A percentile compares a stretch with the other conserved stretches of the same genome.
These are phyloP conservation scores for Rutidosis leptorrhynchoides DNA, from an alignment of 129 eudicot species.

Conservation along the genomic window DNA sequence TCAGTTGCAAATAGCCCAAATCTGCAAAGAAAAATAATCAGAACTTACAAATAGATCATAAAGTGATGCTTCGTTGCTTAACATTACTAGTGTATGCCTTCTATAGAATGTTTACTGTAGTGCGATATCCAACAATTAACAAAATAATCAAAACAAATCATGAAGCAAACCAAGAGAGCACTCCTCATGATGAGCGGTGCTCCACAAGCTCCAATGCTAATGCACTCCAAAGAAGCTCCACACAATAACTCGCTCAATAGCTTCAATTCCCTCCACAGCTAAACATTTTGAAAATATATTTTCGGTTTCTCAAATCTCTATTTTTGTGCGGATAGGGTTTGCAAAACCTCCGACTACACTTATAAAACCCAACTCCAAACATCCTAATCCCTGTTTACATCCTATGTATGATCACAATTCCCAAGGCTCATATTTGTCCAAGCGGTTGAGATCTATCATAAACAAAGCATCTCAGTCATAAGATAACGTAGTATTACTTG, in stretches of 20 bases:
- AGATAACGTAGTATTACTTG: constrained; percentile 49
- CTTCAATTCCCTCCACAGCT: constrained; percentile 91
- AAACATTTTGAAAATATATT: constrained; percentile 58
- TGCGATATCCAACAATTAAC: constrained; percentile 32
- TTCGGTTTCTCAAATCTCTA: constrained; percentile 58
- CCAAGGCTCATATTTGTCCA: constrained; percentile 97
- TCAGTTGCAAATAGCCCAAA: constrained; percentile 24
- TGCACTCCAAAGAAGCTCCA: constrained; percentile 89
- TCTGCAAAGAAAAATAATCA: constrained; percentile 35
- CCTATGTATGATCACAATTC: constrained; percentile 87
- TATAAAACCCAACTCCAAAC: constrained; percentile 70
- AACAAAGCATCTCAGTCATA: constrained; percentile 89
- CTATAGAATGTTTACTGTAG: constrained; percentile 22
- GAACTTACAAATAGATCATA: constrained; percentile 15
- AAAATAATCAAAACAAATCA: constrained; percentile 46
- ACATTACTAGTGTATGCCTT: constrained; percentile 14
- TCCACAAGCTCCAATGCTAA: constrained; percentile 94
- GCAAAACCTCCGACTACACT: constrained; percentile 64
- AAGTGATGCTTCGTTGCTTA: neutral
- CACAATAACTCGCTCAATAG: constrained; percentile 67
- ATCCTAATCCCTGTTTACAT: constrained; percentile 74
- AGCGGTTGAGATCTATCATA: constrained; percentile 93
- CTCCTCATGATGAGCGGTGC: constrained; percentile 92
- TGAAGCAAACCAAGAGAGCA: constrained; percentile 98
- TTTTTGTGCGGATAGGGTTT: constrained; percentile 44